These are phyloP conservation scores for Penstemon barbatus DNA, from an alignment of 257 asterid species.

Conservation along the genomic window DNA sequence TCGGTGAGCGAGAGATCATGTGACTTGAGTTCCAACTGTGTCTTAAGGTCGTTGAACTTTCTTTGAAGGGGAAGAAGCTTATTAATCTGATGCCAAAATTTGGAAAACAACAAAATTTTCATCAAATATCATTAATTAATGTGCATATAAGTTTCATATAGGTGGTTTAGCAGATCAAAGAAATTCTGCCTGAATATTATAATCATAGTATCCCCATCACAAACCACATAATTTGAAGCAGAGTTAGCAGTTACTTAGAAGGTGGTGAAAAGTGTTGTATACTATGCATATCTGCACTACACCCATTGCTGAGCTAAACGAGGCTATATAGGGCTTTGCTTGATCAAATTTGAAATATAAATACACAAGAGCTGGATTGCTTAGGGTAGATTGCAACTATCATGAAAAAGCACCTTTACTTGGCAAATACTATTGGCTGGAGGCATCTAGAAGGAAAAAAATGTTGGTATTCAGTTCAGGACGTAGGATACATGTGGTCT, in stretches of 20 bases:
- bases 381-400: neutral
- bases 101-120: conserved; percentile 15
- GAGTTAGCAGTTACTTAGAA: neutral
- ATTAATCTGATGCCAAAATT: conserved; percentile 57
- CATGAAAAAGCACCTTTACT: conserved; percentile 14
- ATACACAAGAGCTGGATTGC: conserved; percentile 3
- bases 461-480: neutral
- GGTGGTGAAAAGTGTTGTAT: neutral
- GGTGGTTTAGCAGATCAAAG: conserved; percentile 5
- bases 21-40: conserved; percentile 83
- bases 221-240: conserved; percentile 14
- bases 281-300: neutral
- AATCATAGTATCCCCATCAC: neutral
- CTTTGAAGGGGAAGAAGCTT: conserved; percentile 86
- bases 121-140: conserved; percentile 3
- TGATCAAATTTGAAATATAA: conserved; percentile 5
- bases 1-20: conserved; percentile 84
- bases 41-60: conserved; percentile 76
- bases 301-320: neutral
- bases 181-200: neutral
- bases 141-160: neutral
- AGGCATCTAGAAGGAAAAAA: too few species aligned
- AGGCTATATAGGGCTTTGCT: neutral
- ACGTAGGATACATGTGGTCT: neutral
- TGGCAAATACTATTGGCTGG: neutral